Conservation (phyloP, 805 yeast species). For the Pichia nakasei region DNA sequence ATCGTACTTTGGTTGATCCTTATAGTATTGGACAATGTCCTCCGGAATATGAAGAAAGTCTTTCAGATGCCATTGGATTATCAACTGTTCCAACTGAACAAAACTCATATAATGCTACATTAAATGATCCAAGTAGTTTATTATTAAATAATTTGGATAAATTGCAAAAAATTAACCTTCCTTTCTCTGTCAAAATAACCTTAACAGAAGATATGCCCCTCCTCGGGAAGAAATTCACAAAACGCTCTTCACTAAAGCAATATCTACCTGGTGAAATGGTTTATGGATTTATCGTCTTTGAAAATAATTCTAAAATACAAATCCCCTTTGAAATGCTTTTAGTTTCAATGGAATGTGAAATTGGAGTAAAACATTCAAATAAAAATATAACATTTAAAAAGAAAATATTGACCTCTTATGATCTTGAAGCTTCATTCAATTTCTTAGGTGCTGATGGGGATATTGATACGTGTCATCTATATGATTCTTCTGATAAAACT, state of each 20-base stretch:
- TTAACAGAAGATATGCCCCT: constrained; percentile 36
- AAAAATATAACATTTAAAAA: background rate
- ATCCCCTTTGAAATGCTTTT: constrained; percentile 56
- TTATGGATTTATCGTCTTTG: constrained; percentile 42
- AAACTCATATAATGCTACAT: constrained; percentile 4
- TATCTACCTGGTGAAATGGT: constrained; percentile 60
- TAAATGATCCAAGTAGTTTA: constrained; percentile 5
- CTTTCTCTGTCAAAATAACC: constrained; percentile 10
- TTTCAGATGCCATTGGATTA: constrained; percentile 1
- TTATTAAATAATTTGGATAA: constrained; percentile 20
- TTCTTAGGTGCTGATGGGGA: background rate
- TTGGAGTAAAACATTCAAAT: constrained; percentile 11
- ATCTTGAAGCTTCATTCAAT: constrained; percentile 7
- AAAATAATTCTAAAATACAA: constrained; percentile 30
- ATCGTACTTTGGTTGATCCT: constrained; percentile 14
- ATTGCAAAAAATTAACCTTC: constrained; percentile 7
- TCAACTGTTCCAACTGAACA: constrained; percentile 4
- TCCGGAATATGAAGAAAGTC: constrained; percentile 17
- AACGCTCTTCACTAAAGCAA: constrained; percentile 33
- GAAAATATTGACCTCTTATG: constrained; percentile 1
- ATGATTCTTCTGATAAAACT: constrained; percentile 16
- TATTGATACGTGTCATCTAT: background rate
- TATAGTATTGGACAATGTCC: constrained; percentile 5
- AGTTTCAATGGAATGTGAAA: constrained; percentile 45
- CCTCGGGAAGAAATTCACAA: constrained; percentile 8